phyloP scores from a whole-genome alignment of 2,329 filamentous ascomycete genomes.

The Xylaria sp. region DNA sequence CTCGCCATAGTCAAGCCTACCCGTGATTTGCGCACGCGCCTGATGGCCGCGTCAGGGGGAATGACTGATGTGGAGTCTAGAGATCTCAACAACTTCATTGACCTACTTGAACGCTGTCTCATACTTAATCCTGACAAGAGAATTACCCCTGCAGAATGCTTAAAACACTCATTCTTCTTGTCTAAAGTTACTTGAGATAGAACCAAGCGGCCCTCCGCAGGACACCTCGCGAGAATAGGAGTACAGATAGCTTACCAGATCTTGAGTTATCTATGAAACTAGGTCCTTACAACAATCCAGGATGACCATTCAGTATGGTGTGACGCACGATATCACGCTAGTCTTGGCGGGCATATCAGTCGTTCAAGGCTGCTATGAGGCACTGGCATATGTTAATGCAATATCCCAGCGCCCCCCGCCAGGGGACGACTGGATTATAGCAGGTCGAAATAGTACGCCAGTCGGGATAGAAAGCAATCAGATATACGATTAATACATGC shows the following conservation, averaged over 20 bases:
- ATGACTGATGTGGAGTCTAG: conserved; percentile 76
- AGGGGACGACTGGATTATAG: conserved; percentile 25
- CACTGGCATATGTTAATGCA: neutral
- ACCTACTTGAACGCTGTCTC: conserved; percentile 86
- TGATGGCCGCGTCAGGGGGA: conserved; percentile 74
- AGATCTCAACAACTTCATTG: conserved; percentile 82
- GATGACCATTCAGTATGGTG: no score
- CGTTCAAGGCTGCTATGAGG: neutral
- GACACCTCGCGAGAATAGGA: neutral
- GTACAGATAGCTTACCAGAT: neutral
- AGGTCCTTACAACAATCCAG: neutral
- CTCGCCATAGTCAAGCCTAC: conserved; percentile 77
- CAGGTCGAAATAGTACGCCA: neutral
- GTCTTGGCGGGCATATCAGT: neutral
- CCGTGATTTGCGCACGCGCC: conserved; percentile 79
- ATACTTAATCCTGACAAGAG: conserved; percentile 91
- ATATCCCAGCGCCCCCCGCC: neutral
- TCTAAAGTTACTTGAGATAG: conserved; percentile 40
- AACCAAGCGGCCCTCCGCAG: conserved; percentile 4
- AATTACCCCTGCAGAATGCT: conserved; percentile 82
- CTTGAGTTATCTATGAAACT: conserved; percentile 19
- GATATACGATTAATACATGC: conserved; percentile 9
- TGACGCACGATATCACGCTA: neutral
- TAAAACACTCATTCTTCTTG: conserved; percentile 86
- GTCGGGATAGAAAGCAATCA: conserved; percentile 11